Evolutionary conservation across 2,329 filamentous ascomycete genomes (phyloP).

Genomic region (Aureobasidium pullulans): DNA sequence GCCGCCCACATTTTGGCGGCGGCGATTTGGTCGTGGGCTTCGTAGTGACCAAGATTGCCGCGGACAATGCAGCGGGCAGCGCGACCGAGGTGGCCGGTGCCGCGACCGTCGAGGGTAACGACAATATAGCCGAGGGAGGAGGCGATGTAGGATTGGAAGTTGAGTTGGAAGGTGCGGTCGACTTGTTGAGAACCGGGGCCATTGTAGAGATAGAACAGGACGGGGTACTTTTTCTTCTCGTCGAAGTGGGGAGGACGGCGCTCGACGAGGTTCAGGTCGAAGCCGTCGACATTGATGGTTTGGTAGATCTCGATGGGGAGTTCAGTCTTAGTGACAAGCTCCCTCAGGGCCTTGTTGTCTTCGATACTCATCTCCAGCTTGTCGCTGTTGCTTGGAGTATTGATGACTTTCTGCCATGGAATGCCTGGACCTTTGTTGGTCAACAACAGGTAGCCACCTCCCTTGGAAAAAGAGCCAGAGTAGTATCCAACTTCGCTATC

Average conservation of each 20-base stretch:
- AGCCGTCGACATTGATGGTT: slow-evolving; percentile 75
- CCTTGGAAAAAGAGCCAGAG: slow-evolving; percentile 72
- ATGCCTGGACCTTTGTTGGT: slow-evolving; percentile 77
- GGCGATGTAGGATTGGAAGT: slow-evolving; percentile 87
- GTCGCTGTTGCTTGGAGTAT: slow-evolving; percentile 62
- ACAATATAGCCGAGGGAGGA: slow-evolving; percentile 84
- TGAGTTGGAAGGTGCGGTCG: slow-evolving; percentile 68
- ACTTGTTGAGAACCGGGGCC: slow-evolving; percentile 91
- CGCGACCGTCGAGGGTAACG: slow-evolving; percentile 87
- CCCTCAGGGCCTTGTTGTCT: slow-evolving; percentile 63
- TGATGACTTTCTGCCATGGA: slow-evolving; percentile 86
- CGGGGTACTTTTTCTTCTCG: slow-evolving; percentile 76
- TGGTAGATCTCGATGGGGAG: slow-evolving; percentile 77
- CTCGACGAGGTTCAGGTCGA: slow-evolving; percentile 67
- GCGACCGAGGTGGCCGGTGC: slow-evolving; percentile 85
- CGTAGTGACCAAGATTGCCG: slow-evolving; percentile 74
- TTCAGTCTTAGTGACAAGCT: slow-evolving; percentile 66
- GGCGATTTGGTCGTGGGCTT: slow-evolving; percentile 85
- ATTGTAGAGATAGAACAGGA: slow-evolving; percentile 91
- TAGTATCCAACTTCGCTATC: slow-evolving; percentile 70
- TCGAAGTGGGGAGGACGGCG: slow-evolving; percentile 85
- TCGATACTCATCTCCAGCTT: slow-evolving; percentile 67
- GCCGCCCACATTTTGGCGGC: slow-evolving; percentile 76
- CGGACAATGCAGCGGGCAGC: slow-evolving; percentile 74
- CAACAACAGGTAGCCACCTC: slow-evolving; percentile 75